Base-by-base conservation (phyloP, 2,329 filamentous ascomycete species). In the Penicillium sumatraense region DNA sequence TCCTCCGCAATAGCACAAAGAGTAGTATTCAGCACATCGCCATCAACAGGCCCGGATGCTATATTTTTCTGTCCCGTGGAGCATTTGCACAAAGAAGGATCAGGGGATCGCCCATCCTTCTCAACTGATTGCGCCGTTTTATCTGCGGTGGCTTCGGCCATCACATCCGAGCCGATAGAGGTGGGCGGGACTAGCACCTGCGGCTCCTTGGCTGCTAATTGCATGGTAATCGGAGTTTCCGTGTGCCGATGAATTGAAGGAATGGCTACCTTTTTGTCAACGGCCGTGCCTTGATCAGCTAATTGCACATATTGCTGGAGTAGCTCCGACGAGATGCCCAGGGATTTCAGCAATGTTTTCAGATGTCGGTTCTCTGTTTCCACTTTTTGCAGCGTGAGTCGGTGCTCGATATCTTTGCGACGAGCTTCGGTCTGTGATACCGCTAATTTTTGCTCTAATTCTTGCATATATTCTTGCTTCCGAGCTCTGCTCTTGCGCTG, bases 1-100 rank as follows among this genome's bases (percentile, higher is more conserved):
- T 70, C 69, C 45, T 74, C 73, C 2, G 73, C 73, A 16, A 76
- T 68, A n/a, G 68, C 66, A 53, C 73, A 76, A 16, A 75, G 63
- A 3, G 73, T 73, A 6, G 72, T 72, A 36, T 72, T 72, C 3
- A 73, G 61, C 18, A 68, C 51, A 45, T 68, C 63, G 20, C 64
- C 65, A 18, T 65, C 62, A 4, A 47, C 56, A 5, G 65, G 63
- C 53, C 60, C 63, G 5, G 59, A 54, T n/a, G 56, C 51, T 8
- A 40, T 10, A 11, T 16, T 29, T 21, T 44, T 38, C 33, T 64
- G 54, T 18, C 55, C 58, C 1, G 68, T 27, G 10, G 49, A 18
- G 45, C 69, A 72, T 26, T 59, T 62, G 49, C 71, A 73, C 46
- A 60, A 45, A 0, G 60, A 54, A 8, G 58, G 62, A 23, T 58